These are phyloP conservation scores for Tylopilus vinaceipallidus DNA, from an alignment of 768 basidiomycete genomes.

Conservation along the genomic window DNA sequence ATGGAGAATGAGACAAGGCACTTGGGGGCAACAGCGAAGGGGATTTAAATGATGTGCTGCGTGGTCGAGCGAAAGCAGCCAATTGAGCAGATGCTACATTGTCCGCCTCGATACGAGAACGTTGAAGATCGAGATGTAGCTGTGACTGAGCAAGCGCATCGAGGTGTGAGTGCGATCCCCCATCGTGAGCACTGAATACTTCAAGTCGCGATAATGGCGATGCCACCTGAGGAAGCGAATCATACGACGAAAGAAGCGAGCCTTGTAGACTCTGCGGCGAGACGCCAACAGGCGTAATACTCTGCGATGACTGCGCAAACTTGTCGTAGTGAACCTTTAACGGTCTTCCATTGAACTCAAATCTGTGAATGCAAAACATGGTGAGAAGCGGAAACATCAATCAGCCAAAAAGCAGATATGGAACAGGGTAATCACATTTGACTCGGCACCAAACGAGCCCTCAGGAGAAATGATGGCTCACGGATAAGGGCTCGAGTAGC, in stretches of 20 bases:
- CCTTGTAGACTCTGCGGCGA: slow-evolving; percentile 14
- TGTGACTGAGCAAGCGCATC: slow-evolving; percentile 25
- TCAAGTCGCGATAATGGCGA: slow-evolving; percentile 25
- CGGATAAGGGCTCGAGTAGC: background rate
- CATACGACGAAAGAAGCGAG: slow-evolving; percentile 20
- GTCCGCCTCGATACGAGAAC: slow-evolving; percentile 28
- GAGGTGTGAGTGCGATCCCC: slow-evolving; percentile 18
- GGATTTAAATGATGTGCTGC: slow-evolving; percentile 26
- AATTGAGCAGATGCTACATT: slow-evolving; percentile 26
- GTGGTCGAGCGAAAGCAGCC: slow-evolving; percentile 26
- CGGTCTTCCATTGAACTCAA: slow-evolving; percentile 82
- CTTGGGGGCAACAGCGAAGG: slow-evolving; percentile 19
- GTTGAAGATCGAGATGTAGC: slow-evolving; percentile 25
- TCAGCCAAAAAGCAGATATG: background rate
- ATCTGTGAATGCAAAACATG: slow-evolving; percentile 42
- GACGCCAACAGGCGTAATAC: slow-evolving; percentile 23
- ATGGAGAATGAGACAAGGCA: slow-evolving; percentile 21
- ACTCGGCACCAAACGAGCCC: background rate
- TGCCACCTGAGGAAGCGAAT: slow-evolving; percentile 21
- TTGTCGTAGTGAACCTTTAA: slow-evolving; percentile 94
- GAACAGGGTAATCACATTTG: background rate
- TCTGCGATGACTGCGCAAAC: slow-evolving; percentile 47
- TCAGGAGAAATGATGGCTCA: background rate
- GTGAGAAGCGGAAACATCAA: slow-evolving; percentile 2
- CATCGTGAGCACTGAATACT: slow-evolving; percentile 25